phyloP scores from a whole-genome alignment of 2,329 filamentous ascomycete genomes.

The Epicoccum nigrum region DNA sequence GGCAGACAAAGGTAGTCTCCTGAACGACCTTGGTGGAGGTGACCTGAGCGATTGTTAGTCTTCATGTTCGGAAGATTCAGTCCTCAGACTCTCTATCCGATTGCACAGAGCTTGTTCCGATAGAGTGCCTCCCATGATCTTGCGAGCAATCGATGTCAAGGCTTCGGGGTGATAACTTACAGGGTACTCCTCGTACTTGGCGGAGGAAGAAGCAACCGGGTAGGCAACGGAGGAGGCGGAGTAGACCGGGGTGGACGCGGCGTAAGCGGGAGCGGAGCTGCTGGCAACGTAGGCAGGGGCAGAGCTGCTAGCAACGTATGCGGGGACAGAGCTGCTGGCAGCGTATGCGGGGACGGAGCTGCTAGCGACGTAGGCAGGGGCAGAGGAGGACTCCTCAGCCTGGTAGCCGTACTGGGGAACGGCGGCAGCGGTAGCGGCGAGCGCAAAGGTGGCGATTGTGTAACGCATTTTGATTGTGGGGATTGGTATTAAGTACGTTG shows the following conservation, averaged over 20 bases:
- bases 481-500: constrained; percentile 43
- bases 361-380: constrained; percentile 11
- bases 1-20: constrained; percentile 24
- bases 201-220: constrained; percentile 12
- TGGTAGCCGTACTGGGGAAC: constrained; percentile 6
- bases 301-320: constrained; percentile 18
- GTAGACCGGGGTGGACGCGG: constrained; percentile 3
- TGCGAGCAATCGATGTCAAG: no score
- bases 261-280: neutral
- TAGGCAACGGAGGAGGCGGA: constrained; percentile 3
- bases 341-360: neutral
- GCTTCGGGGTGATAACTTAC: no score
- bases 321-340: neutral
- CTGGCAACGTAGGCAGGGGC: constrained; percentile 12
- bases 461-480: constrained; percentile 49
- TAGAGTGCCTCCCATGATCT: no score
- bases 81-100: no score
- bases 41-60: no score
- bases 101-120: no score
- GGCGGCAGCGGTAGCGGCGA: constrained; percentile 1
- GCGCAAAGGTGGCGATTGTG: constrained; percentile 41
- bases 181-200: constrained; percentile 13
- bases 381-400: constrained; percentile 27
- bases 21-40: constrained; percentile 15
- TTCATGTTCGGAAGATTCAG: no score